Conservation (phyloP, 305 asterid species). For the Solanum hybrid region DNA sequence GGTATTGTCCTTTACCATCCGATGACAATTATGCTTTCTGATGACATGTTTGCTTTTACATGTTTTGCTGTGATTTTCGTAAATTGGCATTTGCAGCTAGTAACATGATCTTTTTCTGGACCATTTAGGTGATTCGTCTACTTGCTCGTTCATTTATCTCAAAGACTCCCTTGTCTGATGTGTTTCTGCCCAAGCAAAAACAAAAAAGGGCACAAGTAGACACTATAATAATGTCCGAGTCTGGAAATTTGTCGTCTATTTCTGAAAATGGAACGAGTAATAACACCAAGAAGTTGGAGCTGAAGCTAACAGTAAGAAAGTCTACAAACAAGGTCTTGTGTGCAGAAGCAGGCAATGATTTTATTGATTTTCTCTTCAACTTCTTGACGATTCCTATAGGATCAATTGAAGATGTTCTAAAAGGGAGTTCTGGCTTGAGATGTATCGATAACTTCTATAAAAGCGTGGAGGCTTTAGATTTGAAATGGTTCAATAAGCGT, state of each 20-base stretch:
- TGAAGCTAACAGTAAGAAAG: neutral
- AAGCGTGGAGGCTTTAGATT: neutral
- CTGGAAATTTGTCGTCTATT: neutral
- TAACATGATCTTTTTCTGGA: neutral
- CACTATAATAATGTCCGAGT: neutral
- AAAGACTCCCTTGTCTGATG: constrained; percentile 4
- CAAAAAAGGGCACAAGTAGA: neutral
- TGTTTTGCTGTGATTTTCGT: neutral
- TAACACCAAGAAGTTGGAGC: neutral
- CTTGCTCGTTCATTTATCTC: neutral
- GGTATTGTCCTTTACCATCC: neutral
- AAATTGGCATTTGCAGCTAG: neutral
- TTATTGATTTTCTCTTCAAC: neutral
- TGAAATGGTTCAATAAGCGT: neutral
- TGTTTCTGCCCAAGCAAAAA: neutral
- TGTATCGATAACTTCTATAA: constrained; percentile 5
- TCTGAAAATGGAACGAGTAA: neutral
- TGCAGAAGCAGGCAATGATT: neutral
- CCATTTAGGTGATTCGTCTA: neutral
- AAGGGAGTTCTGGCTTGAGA: neutral
- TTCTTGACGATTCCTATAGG: neutral
- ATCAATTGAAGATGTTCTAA: neutral
- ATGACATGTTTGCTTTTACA: neutral
- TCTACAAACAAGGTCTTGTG: neutral
- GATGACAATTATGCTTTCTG: neutral